These are phyloP conservation scores for Sclerotinia nivalis DNA, from an alignment of 2,329 filamentous ascomycete genomes.

Conservation along the genomic window DNA sequence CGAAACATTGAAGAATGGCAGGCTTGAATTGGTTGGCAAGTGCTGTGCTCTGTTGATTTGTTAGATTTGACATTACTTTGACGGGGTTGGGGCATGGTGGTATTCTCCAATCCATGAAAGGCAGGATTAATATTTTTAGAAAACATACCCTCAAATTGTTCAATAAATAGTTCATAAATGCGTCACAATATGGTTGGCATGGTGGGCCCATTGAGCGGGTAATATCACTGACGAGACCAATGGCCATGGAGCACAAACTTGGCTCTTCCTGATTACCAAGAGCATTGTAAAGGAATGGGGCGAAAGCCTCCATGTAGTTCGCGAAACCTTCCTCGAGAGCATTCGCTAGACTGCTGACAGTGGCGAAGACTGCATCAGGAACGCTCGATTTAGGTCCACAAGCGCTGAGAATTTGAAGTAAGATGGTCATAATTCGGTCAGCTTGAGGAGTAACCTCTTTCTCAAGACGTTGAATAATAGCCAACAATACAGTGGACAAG, in stretches of 20 bases:
- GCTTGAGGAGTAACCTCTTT: conserved; percentile 87
- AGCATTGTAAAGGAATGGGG: conserved; percentile 89
- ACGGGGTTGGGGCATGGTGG: background rate
- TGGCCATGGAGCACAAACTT: conserved; percentile 92
- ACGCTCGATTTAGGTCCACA: conserved; percentile 87
- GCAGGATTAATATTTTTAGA: background rate
- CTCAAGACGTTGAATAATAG: conserved; percentile 88
- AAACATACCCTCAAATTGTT: conserved; percentile 77
- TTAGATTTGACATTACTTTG: conserved; percentile 1
- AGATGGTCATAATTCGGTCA: conserved; percentile 88
- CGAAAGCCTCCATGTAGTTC: conserved; percentile 97
- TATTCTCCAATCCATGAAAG: background rate
- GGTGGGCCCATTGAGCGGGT: conserved; percentile 86
- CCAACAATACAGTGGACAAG: conserved; percentile 84
- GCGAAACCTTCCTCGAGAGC: conserved; percentile 89
- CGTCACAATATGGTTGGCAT: conserved; percentile 92
- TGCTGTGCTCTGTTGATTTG: conserved; percentile 64
- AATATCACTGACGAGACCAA: conserved; percentile 95
- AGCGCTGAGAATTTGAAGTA: conserved; percentile 77
- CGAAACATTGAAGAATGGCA: conserved; percentile 95
- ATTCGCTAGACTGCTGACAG: conserved; percentile 87
- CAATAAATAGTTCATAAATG: conserved; percentile 96
- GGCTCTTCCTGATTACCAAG: conserved; percentile 95
- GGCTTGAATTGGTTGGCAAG: conserved; percentile 97
- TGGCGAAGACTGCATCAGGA: conserved; percentile 89